These are phyloP conservation scores for Porcisia deanei DNA, from an alignment of 208 protist species.

Conservation along the genomic window DNA sequence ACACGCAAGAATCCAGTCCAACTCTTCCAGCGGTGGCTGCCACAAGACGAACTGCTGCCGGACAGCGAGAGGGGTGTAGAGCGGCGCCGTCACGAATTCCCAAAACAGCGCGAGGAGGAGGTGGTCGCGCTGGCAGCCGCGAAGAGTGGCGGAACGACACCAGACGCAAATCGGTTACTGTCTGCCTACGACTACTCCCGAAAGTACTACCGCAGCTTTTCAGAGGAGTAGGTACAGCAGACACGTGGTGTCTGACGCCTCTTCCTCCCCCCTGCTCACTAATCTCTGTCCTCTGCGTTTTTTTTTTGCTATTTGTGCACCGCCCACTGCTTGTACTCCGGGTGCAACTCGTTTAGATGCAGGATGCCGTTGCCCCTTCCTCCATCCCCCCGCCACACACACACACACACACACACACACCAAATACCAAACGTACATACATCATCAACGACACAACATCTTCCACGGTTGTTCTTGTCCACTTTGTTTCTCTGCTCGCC, in stretches of 20 bases:
- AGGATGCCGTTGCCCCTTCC: not conserved
- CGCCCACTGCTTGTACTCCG: not conserved
- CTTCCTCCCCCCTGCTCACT: not conserved
- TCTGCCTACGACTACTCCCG: constrained; percentile 16
- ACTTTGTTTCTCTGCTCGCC: not conserved
- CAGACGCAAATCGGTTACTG: constrained; percentile 14
- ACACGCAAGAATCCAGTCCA: constrained; percentile 65
- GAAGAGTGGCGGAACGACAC: constrained; percentile 26
- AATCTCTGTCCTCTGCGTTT: not conserved
- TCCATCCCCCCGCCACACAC: not conserved
- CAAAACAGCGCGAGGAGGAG: constrained; percentile 17
- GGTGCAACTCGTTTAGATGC: not conserved
- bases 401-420: not conserved
- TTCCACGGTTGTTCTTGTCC: not conserved
- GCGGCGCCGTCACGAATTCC: constrained; percentile 19
- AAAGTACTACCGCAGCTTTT: constrained; percentile 29
- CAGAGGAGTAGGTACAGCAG: not conserved
- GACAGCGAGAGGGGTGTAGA: not conserved
- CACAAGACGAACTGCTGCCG: not conserved
- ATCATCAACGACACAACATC: not conserved
- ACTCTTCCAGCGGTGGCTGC: constrained; percentile 47
- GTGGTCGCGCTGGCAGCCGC: constrained; percentile 25
- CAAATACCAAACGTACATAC: not conserved
- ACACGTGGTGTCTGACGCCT: not conserved
- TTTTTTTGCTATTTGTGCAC: not conserved